Evolutionary conservation across 768 basidiomycete genomes (phyloP).

Genomic region (Serendipita vermifera): DNA sequence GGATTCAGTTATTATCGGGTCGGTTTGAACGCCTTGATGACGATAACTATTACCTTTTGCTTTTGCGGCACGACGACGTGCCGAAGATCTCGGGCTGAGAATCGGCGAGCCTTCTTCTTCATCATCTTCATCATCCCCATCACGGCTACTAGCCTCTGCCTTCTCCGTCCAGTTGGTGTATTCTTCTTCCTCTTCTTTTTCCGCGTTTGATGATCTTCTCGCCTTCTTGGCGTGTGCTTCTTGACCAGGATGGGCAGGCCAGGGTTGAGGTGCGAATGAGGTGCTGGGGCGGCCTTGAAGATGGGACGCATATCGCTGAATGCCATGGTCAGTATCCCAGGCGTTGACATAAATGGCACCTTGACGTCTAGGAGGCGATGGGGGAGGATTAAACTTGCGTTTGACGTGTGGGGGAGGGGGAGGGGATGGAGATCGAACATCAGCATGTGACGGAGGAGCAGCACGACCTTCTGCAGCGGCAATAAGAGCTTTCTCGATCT

Average conservation of each 20-base stretch:
- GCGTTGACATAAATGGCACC: constrained; percentile 50
- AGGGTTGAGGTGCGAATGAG: neutral
- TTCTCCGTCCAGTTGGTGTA: constrained; percentile 39
- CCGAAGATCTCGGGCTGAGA: neutral
- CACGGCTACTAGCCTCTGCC: constrained; percentile 57
- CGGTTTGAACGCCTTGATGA: constrained; percentile 7
- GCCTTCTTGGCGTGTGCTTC: constrained; percentile 14
- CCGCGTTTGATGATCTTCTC: constrained; percentile 23
- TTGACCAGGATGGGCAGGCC: neutral
- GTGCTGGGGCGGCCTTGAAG: constrained; percentile 23
- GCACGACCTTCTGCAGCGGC: neutral
- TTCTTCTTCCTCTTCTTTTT: constrained; percentile 25
- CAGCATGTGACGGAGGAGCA: neutral
- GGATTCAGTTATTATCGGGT: constrained; percentile 4
- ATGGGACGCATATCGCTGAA: constrained; percentile 58
- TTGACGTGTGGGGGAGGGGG: constrained; percentile 18
- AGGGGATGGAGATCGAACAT: constrained; percentile 24
- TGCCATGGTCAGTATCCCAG: constrained; percentile 74
- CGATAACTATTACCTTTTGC: constrained; percentile 7
- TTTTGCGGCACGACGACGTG: constrained; percentile 3
- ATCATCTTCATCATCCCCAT: constrained; percentile 68
- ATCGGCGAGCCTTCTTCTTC: constrained; percentile 27
- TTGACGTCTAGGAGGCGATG: constrained; percentile 6
- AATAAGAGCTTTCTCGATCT: constrained; percentile 12
- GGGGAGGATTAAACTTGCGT: constrained; percentile 2